Evolutionary conservation across 768 basidiomycete genomes (phyloP).

Genomic region (Ramaria sp.): DNA sequence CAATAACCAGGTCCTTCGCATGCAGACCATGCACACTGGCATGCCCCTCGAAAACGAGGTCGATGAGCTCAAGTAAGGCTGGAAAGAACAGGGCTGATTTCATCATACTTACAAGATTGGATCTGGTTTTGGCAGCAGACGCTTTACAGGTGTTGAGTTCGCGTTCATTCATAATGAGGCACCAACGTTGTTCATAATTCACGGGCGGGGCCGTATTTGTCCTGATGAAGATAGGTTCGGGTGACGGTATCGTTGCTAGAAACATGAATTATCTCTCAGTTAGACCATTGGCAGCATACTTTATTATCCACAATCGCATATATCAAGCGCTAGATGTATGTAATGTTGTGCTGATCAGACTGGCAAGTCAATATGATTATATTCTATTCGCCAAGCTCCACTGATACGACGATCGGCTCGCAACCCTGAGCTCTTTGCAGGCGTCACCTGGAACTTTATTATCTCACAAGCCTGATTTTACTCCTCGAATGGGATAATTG

Average conservation of each 20-base stretch:
- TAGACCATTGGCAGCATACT: conserved; percentile 71
- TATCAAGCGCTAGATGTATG: conserved; percentile 85
- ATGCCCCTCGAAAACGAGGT: conserved; percentile 66
- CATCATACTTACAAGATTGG: not conserved
- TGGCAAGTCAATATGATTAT: conserved; percentile 35
- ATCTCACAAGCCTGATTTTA: conserved; percentile 68
- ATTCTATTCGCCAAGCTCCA: not conserved
- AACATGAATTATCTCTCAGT: conserved; percentile 34
- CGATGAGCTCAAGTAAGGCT: conserved; percentile 69
- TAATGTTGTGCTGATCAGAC: conserved; percentile 70
- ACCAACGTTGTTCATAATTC: conserved; percentile 78
- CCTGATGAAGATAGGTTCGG: conserved; percentile 63
- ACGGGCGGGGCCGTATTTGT: conserved; percentile 76
- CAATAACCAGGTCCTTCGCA: conserved; percentile 84
- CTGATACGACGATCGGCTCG: conserved; percentile 33
- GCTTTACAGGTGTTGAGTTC: conserved; percentile 83
- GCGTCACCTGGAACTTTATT: conserved; percentile 67
- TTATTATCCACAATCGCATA: conserved; percentile 80
- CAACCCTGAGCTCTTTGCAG: conserved; percentile 61
- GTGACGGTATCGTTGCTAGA: not conserved
- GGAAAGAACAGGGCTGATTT: not conserved
- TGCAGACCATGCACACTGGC: conserved; percentile 90
- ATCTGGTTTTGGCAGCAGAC: conserved; percentile 33
- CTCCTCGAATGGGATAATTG: conserved; percentile 71
- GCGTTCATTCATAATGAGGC: conserved; percentile 71